These are phyloP conservation scores for Cercospora berteroae DNA, from an alignment of 2,329 filamentous ascomycete genomes.

Conservation along the genomic window DNA sequence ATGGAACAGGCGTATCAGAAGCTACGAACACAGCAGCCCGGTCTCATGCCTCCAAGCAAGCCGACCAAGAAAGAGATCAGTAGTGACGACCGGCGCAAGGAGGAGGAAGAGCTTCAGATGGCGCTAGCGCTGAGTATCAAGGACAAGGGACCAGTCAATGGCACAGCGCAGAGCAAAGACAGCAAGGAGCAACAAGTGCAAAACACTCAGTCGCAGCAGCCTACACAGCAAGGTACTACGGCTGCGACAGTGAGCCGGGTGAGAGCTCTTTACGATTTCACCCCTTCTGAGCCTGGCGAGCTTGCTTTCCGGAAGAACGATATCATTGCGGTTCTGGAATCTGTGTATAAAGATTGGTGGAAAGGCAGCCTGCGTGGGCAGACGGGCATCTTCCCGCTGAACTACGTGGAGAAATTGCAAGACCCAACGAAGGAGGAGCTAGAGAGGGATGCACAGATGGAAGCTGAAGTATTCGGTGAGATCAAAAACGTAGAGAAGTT, in stretches of 20 bases:
- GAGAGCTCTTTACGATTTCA: conserved; percentile 89
- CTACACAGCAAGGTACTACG: conserved; percentile 69
- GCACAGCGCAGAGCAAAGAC: conserved; percentile 22
- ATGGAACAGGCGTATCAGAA: conserved; percentile 95
- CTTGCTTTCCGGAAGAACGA: conserved; percentile 95
- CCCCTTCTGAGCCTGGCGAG: conserved; percentile 89
- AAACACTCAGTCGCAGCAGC: conserved; percentile 41
- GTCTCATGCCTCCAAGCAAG: conserved; percentile 79
- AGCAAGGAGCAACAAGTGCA: conserved; percentile 32
- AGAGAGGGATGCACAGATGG: conserved; percentile 94
- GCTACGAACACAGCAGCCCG: conserved; percentile 74
- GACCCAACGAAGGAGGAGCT: conserved; percentile 93
- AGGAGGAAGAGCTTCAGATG: conserved; percentile 97
- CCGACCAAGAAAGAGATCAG: conserved; percentile 91
- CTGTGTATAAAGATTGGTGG: conserved; percentile 99
- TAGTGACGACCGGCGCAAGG: conserved; percentile 83
- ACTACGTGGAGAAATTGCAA: conserved; percentile 96
- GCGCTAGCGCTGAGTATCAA: conserved; percentile 88
- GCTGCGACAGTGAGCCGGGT: conserved; percentile 95
- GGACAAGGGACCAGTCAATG: conserved; percentile 61
- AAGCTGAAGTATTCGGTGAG: conserved; percentile 73
- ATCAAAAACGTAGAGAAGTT: conserved; percentile 78
- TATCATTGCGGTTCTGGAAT: conserved; percentile 94
- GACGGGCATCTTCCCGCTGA: conserved; percentile 95
- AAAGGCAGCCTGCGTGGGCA: conserved; percentile 90